These are phyloP conservation scores for Ascochyta viciae-villosae DNA, from an alignment of 2,329 filamentous ascomycete genomes.

Conservation along the genomic window DNA sequence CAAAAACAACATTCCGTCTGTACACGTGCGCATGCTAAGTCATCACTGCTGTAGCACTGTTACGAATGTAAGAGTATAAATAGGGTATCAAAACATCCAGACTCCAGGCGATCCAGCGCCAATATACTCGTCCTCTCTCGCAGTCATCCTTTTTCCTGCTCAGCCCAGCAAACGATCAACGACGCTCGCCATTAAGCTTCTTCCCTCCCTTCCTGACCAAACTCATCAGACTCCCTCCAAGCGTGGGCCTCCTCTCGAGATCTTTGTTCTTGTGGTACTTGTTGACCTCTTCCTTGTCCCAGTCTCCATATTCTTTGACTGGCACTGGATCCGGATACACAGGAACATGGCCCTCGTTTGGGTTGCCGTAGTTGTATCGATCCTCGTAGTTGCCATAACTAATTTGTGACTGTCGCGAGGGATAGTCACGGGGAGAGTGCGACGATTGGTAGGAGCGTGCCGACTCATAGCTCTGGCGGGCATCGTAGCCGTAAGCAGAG, in stretches of 20 bases:
- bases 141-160: background rate
- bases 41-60: too few relatives aligned
- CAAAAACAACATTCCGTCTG: too few relatives aligned
- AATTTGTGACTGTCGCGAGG: background rate
- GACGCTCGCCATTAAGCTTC: constrained; percentile 17
- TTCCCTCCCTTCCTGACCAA: constrained; percentile 22
- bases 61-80: background rate
- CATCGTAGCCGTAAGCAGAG: constrained; percentile 5
- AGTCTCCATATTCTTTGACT: constrained; percentile 9
- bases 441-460: constrained; percentile 9
- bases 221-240: constrained; percentile 36
- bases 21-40: too few relatives aligned
- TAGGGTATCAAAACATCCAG: constrained; percentile 11
- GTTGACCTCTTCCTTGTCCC: constrained; percentile 23
- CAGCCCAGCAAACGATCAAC: constrained; percentile 1
- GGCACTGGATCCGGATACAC: background rate
- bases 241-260: constrained; percentile 35
- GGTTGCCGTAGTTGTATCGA: background rate
- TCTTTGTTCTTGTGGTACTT: constrained; percentile 27
- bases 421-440: background rate
- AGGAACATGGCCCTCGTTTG: background rate
- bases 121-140: background rate
- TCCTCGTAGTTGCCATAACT: background rate
- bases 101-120: constrained; percentile 19
- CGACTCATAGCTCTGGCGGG: constrained; percentile 6